Conservation (phyloP, 768 basidiomycete species). For the Tephrocybe sp. region DNA sequence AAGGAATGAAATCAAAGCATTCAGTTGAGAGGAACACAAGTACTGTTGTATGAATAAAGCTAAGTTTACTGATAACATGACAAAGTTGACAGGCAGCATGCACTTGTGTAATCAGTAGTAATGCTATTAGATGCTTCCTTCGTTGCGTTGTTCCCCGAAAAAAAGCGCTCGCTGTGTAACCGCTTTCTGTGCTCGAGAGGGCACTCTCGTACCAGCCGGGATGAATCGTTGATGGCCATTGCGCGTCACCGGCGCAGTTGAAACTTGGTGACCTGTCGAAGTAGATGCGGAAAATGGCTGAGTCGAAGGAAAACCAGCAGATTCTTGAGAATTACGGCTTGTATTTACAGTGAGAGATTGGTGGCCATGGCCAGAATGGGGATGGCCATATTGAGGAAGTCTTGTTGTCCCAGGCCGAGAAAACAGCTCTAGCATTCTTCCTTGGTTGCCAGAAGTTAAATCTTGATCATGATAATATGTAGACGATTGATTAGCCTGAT, state of each 20-base stretch:
- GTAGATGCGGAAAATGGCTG: constrained; percentile 11
- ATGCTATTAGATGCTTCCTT: constrained; percentile 11
- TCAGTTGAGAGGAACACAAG: no score
- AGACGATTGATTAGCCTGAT: constrained; percentile 5
- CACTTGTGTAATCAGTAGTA: not conserved
- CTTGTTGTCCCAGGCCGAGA: constrained; percentile 35
- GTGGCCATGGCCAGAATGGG: constrained; percentile 13
- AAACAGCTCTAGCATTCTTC: constrained; percentile 51
- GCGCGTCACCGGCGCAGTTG: constrained; percentile 15
- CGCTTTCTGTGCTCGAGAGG: constrained; percentile 21
- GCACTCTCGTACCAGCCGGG: constrained; percentile 20
- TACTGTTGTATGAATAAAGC: not conserved
- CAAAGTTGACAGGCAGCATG: not conserved
- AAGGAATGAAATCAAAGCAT: no score
- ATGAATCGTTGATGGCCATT: constrained; percentile 22
- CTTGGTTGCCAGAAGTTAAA: constrained; percentile 16
- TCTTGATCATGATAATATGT: constrained; percentile 11
- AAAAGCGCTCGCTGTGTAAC: constrained; percentile 54
- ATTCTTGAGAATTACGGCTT: constrained; percentile 9
- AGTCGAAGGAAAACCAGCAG: constrained; percentile 11
- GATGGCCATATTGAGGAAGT: constrained; percentile 17
- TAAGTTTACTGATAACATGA: not conserved
- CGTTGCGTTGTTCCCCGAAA: constrained; percentile 21
- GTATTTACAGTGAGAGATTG: constrained; percentile 2
- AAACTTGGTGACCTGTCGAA: constrained; percentile 1